A percentile compares a stretch with the other conserved stretches of the same genome.
Conservation (phyloP, 495 filamentous ascomycete species). For the Cairneyella variabilis region DNA sequence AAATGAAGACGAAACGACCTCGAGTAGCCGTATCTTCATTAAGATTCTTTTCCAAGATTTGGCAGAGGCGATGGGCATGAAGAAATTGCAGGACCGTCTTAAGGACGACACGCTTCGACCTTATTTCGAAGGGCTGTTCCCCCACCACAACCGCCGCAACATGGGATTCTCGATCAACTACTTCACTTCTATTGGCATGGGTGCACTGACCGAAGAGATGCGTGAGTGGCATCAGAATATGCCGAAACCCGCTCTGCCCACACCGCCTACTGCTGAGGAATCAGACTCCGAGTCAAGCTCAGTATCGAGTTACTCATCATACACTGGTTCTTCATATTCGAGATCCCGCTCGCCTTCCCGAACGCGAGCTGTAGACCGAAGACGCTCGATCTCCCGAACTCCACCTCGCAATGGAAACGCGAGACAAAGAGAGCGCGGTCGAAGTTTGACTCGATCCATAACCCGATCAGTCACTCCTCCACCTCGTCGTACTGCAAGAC, state of each 20-base stretch:
- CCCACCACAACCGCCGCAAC: constrained; percentile 79
- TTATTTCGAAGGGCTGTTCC: constrained; percentile 85
- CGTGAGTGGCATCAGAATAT: constrained; percentile 82
- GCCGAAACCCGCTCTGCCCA: constrained; percentile 70
- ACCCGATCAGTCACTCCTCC: constrained; percentile 23
- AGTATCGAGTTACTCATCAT: constrained; percentile 58
- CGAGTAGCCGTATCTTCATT: constrained; percentile 93
- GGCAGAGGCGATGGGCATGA: constrained; percentile 78
- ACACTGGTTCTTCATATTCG: constrained; percentile 44
- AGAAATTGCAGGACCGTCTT: constrained; percentile 69
- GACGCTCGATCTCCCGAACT: constrained; percentile 34
- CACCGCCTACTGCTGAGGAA: constrained; percentile 53
- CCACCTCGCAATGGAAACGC: constrained; percentile 25
- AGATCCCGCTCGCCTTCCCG: constrained; percentile 28
- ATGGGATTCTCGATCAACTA: constrained; percentile 98
- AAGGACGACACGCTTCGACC: constrained; percentile 74
- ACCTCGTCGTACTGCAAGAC: constrained; percentile 9
- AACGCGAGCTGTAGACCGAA: constrained; percentile 39
- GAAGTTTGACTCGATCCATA: constrained; percentile 33
- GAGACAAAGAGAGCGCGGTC: constrained; percentile 14
- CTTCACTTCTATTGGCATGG: constrained; percentile 96
- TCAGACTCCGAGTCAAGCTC: constrained; percentile 65
- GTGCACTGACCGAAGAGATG: constrained; percentile 91
- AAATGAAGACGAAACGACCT: constrained; percentile 96
- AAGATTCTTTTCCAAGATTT: constrained; percentile 97